Conservation (phyloP, 176 grass and related monocot species). For the Sorghum bicolor region Sorghum_bicolor_NCBIv3 NC_012870.2:67826501-67827000, state of each 20-base stretch:
- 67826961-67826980: too few relatives aligned
- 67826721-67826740: background rate
- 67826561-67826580: background rate
- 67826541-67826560: background rate
- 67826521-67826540: background rate
- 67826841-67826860: too few relatives aligned
- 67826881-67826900: background rate
- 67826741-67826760: background rate
- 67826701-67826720: background rate
- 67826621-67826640: background rate
- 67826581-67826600: background rate
- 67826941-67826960: slow-evolving; percentile 18
- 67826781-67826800: background rate
- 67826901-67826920: background rate
- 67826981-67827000: too few relatives aligned
- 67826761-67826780: background rate
- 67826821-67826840: background rate
- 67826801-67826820: background rate
- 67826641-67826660: background rate
- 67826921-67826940: background rate
- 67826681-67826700: background rate
- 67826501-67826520: background rate
- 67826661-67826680: background rate
- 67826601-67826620: background rate
- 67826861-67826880: too few relatives aligned